Base-by-base conservation (phyloP, 2,329 filamentous ascomycete genomes). In the Chrysoporthe puriensis region DNA sequence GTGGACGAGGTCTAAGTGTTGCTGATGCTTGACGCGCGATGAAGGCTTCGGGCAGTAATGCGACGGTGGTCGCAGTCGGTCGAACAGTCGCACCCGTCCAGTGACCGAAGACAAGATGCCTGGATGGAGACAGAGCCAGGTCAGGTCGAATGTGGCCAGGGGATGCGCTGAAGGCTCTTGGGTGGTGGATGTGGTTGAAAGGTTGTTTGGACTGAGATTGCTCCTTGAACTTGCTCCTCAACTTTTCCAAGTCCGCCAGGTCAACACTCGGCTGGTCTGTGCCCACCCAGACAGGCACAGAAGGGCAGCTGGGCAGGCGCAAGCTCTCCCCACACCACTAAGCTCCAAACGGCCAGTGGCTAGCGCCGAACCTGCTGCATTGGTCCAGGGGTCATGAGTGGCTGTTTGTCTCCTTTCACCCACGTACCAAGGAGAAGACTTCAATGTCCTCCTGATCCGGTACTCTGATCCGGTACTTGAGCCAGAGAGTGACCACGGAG, bases 161-260 rank as follows among this genome's bases (percentile, higher is more conserved):
- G 36, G 21, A 43, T 40, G 44, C 43, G 36, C 34, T 43, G 56
- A 18, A 13, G 32, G 54, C 4, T 21, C 11, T 46, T 64, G 40
- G 62, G 14, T 59, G 63, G 42, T 59, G 63, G 36, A 42, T 32
- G 32, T 13, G 44, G 54, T 32, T 21, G 66, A 73, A 74, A 74
- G 74, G 68, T 70, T 72, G 70, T 71, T 64, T 70, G 71, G 70
- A 74, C 73, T 73, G 72, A 71, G 70, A 74, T 74, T 75, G 73
- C 73, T 69, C 61, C 71, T 71, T 74, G 74, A 36, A 36, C 14
- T 14, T 14, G 43, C 43, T 16, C 36, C 59, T 75, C 76, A 74
- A 75, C 74, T 73, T 73, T 73, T 61, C 59, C 59, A 26, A 32
- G n/a, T 34, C 32, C 32, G n/a, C 32, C n/a, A 36, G 40, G 59